Evolutionary conservation across 2,329 filamentous ascomycete genomes (phyloP), one percentile per base, ranked within the genome.

Genomic region (Epichloe bromicola): DNA sequence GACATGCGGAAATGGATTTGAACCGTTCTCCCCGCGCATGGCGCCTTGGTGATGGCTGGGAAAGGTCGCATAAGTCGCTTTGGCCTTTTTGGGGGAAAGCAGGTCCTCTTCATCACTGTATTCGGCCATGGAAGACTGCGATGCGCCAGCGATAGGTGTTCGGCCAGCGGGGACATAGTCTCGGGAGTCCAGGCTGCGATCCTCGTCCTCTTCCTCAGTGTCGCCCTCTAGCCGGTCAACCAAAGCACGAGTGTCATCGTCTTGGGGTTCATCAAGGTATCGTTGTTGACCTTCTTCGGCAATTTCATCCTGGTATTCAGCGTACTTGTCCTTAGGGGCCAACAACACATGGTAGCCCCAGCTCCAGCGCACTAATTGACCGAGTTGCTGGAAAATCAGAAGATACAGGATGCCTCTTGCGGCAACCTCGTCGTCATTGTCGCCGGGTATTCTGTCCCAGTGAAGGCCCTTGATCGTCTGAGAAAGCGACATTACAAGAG

Each of bases 271-370:
- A 46, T 70, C 65, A 19, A 75, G 67, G 46, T 78, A 77, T 50
- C 68, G 71, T 61, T 82, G 83, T 53, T 80, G 73, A 15, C 84
- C 79, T 69, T 78, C 75, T 58, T 80, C 78, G 17, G 69, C 62
- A 14, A 71, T 65, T 52, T 78, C 70, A 36, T 74, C 60, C 47
- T 78, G 74, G 53, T 86, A 83, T 49, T 86, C 80, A 12, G 76
- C 72, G 60, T 87, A 88, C 55, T 78, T 79, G 46, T 84, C 81
- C 57, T 88, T 85, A 17, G 91, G 88, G 17, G 90, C 90, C n/a
- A 98, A 74, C 17, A 98, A 74, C 38, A 97, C 83, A 60, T 95
- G 89, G 67, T 95, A 97, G 11, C 93, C 93, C 93, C 93, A 98
- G 56, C 88, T 96, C 93, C 93, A 98, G 53, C 93, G 81, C 19